These are phyloP conservation scores for Ophiostoma fasciatum DNA, from an alignment of 2,329 filamentous ascomycete species.

Conservation along the genomic window DNA sequence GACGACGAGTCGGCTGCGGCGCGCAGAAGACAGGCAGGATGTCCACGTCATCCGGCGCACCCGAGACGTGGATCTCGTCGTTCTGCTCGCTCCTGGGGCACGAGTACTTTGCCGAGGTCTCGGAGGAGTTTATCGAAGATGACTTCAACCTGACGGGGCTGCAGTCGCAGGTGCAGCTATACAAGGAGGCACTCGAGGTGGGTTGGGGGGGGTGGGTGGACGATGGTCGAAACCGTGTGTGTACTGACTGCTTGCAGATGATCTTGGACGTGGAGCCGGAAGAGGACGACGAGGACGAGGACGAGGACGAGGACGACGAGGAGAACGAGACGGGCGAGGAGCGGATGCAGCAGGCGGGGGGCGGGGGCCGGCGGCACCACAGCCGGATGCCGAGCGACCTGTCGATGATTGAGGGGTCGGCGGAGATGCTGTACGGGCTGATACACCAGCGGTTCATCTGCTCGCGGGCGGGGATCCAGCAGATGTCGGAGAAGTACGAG, in stretches of 20 bases:
- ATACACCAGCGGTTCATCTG: conserved; percentile 99
- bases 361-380: conserved; percentile 61
- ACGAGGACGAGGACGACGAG: conserved; percentile 63
- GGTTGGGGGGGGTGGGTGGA: neutral
- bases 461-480: conserved; percentile 87
- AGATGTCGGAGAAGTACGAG: conserved; percentile 99
- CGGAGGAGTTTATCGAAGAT: conserved; percentile 98
- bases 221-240: neutral
- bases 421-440: conserved; percentile 94
- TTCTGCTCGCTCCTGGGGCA: conserved; percentile 93
- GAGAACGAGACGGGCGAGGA: conserved; percentile 56
- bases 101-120: conserved; percentile 98
- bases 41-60: conserved; percentile 45
- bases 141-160: conserved; percentile 97
- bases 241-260: conserved; percentile 44
- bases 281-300: conserved; percentile 77
- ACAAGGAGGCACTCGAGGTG: conserved; percentile 91
- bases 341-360: conserved; percentile 38
- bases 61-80: conserved; percentile 94
- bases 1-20: no score
- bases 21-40: conserved; percentile 26
- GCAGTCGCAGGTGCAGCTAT: conserved; percentile 92
- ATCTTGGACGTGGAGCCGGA: conserved; percentile 96
- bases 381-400: conserved; percentile 82
- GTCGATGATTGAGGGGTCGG: conserved; percentile 89